These are phyloP conservation scores for Tolypocladium cylindrosporum DNA, from an alignment of 2,329 filamentous ascomycete species.

Conservation along the genomic window DNA sequence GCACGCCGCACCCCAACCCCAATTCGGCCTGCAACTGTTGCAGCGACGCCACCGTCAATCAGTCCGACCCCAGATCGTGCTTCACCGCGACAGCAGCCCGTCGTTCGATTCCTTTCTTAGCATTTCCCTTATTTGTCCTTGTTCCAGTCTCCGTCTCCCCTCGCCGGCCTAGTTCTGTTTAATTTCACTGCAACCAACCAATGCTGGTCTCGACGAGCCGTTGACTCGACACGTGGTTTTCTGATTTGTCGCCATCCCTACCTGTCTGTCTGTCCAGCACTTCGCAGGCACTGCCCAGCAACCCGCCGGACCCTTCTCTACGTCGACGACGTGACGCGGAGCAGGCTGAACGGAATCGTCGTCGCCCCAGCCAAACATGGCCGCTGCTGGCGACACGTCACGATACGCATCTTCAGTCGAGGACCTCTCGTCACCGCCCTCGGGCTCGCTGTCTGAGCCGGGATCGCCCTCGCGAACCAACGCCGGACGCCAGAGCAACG, in stretches of 20 bases:
- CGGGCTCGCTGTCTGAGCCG: conserved; percentile 38
- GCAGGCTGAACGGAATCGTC: not conserved
- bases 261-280: not conserved
- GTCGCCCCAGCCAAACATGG: conserved; percentile 12
- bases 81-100: not conserved
- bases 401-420: conserved; percentile 37
- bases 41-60: not conserved
- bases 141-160: not conserved
- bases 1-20: conserved; percentile 1
- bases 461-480: conserved; percentile 31
- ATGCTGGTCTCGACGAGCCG: not conserved
- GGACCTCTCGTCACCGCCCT: conserved; percentile 42
- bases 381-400: conserved; percentile 19
- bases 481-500: conserved; percentile 15
- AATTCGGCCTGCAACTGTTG: not conserved
- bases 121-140: not conserved
- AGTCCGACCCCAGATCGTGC: not conserved
- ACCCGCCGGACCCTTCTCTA: not conserved
- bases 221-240: not conserved
- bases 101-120: not conserved
- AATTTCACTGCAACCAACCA: not conserved
- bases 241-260: not conserved
- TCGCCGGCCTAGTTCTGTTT: not conserved
- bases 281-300: not conserved
- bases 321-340: not conserved